These are phyloP conservation scores for Nicotiana paniculata DNA, from an alignment of 257 asterid species.

Conservation along the genomic window DNA sequence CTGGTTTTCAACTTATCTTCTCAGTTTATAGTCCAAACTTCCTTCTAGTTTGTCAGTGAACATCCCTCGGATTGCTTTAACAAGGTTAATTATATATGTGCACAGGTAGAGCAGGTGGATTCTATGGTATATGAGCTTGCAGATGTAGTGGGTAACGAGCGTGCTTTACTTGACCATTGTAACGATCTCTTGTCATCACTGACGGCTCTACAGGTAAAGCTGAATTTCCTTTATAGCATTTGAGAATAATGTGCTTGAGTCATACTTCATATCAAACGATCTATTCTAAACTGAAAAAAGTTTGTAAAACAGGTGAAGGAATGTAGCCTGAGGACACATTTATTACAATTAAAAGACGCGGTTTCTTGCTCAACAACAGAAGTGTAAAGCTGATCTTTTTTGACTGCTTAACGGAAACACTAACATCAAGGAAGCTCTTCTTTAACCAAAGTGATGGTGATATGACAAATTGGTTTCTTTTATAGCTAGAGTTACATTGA, in stretches of 20 bases:
- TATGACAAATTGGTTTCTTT: constrained; percentile 1
- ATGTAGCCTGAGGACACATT: constrained; percentile 56
- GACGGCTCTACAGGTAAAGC: constrained; percentile 55
- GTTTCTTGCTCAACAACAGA: constrained; percentile 25
- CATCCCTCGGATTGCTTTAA: neutral
- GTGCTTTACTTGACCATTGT: constrained; percentile 47
- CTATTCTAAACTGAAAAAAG: constrained; percentile 15
- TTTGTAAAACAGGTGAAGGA: constrained; percentile 41
- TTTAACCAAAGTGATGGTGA: constrained; percentile 6
- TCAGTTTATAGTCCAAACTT: neutral
- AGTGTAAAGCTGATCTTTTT: constrained; percentile 24
- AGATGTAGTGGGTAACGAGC: constrained; percentile 38
- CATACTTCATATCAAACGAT: neutral
- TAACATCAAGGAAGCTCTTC: constrained; percentile 29
- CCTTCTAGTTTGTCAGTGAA: neutral
- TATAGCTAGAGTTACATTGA: constrained; percentile 8
- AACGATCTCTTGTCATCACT: constrained; percentile 45
- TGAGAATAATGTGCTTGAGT: neutral
- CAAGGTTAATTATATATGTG: neutral
- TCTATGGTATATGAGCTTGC: constrained; percentile 47
- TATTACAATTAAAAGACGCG: constrained; percentile 37
- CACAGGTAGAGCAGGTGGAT: constrained; percentile 65
- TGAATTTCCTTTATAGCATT: neutral
- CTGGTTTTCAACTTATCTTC: neutral
- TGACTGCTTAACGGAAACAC: constrained; percentile 25